Evolutionary conservation across 257 asterid genomes (phyloP).

Genomic region (Hygrophila difformis): DNA sequence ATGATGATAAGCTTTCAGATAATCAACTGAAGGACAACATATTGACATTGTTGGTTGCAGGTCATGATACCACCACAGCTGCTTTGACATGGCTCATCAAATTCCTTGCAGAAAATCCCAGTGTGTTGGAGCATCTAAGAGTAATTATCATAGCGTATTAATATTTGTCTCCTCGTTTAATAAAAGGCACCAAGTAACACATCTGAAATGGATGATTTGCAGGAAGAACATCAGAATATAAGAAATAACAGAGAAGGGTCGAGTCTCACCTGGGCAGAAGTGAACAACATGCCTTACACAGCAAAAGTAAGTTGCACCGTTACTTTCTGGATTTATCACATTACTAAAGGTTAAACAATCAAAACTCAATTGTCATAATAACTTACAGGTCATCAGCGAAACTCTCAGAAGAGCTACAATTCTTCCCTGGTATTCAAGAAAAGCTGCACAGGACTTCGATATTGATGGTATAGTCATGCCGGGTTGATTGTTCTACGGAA

Average conservation of each 20-base stretch:
- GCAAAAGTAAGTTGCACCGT: constrained; percentile 36
- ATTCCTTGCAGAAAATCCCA: constrained; percentile 65
- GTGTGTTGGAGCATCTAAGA: constrained; percentile 51
- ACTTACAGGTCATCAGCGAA: constrained; percentile 56
- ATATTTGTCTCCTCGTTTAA: no score
- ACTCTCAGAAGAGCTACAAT: constrained; percentile 82
- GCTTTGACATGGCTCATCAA: constrained; percentile 75
- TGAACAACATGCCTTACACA: constrained; percentile 73
- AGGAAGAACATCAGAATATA: constrained; percentile 71
- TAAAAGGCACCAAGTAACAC: no score
- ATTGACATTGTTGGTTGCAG: constrained; percentile 70
- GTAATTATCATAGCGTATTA: constrained; percentile 26
- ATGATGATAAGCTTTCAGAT: constrained; percentile 76
- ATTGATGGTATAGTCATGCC: constrained; percentile 48
- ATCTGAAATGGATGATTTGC: background rate
- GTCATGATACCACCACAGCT: constrained; percentile 90
- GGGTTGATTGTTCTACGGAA: background rate
- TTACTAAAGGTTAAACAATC: background rate
- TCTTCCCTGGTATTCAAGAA: constrained; percentile 80
- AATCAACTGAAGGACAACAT: constrained; percentile 75
- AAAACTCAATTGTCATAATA: constrained; percentile 6
- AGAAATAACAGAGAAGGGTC: constrained; percentile 33
- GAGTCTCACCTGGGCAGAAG: constrained; percentile 73
- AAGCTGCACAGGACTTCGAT: constrained; percentile 81
- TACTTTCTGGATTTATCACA: background rate